phyloP scores from a whole-genome alignment of 305 asterid species.

The Fraxinus velutina region DNA sequence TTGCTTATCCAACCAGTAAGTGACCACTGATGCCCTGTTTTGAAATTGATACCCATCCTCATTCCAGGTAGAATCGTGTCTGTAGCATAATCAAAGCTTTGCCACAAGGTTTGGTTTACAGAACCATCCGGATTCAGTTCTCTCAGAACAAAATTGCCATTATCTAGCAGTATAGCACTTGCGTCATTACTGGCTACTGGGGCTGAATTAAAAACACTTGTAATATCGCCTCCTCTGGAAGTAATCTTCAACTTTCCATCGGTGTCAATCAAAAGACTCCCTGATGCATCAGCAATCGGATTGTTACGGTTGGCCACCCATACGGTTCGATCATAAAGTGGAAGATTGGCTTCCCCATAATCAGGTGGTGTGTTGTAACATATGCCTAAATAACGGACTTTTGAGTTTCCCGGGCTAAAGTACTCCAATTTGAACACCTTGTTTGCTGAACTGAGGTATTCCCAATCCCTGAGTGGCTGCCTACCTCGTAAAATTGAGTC shows the following conservation, averaged over 20 bases:
- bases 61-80: slow-evolving; percentile 25
- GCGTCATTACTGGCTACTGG: not conserved
- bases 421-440: slow-evolving; percentile 19
- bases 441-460: slow-evolving; percentile 14
- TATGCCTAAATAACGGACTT: slow-evolving; percentile 21
- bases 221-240: not conserved
- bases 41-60: slow-evolving; percentile 19
- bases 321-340: slow-evolving; percentile 5
- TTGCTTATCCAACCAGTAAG: slow-evolving; percentile 26
- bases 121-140: slow-evolving; percentile 16
- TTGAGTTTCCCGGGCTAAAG: slow-evolving; percentile 21
- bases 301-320: slow-evolving; percentile 28
- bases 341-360: not conserved
- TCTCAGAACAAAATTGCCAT: slow-evolving; percentile 22
- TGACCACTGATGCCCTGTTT: slow-evolving; percentile 23
- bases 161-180: slow-evolving; percentile 23
- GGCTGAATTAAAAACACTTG: slow-evolving; percentile 10
- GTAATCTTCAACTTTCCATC: slow-evolving; percentile 22
- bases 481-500: slow-evolving; percentile 1
- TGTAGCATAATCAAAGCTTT: slow-evolving; percentile 27
- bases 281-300: slow-evolving; percentile 12
- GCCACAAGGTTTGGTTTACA: slow-evolving; percentile 20
- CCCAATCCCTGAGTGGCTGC: not conserved
- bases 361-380: slow-evolving; percentile 17
- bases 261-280: slow-evolving; percentile 11